These are phyloP conservation scores for Chrysoporthe cubensis DNA, from an alignment of 2,329 filamentous ascomycete species.

Conservation along the genomic window DNA sequence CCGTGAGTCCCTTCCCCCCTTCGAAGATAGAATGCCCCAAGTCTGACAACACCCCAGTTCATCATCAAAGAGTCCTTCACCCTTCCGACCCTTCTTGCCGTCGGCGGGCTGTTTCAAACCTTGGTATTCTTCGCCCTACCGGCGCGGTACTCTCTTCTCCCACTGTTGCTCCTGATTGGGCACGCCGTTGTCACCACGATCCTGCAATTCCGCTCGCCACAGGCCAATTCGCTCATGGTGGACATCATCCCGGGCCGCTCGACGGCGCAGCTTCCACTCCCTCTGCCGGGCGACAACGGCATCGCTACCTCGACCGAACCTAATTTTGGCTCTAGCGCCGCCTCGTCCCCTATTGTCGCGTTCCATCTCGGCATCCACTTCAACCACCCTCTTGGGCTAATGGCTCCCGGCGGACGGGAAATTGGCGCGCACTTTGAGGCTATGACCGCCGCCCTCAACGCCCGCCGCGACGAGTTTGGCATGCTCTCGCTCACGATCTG, in stretches of 20 bases:
- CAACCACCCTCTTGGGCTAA: conserved; percentile 54
- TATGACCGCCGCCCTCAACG: conserved; percentile 43
- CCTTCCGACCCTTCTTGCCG: conserved; percentile 22
- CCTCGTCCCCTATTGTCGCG: conserved; percentile 41
- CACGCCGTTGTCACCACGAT: conserved; percentile 18
- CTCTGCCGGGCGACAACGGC: background rate
- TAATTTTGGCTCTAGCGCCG: conserved; percentile 36
- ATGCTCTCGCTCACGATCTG: conserved; percentile 40
- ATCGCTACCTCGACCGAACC: conserved; percentile 29
- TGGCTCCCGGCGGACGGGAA: conserved; percentile 49
- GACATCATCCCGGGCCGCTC: conserved; percentile 22
- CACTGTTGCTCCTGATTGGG: conserved; percentile 17
- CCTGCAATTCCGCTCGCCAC: conserved; percentile 11
- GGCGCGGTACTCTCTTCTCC: conserved; percentile 23
- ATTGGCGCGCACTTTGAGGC: conserved; percentile 42
- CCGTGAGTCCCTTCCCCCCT: background rate
- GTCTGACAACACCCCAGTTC: conserved; percentile 12
- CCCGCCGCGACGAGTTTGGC: conserved; percentile 48
- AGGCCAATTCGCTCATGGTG: conserved; percentile 20
- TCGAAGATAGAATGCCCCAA: too few species aligned
- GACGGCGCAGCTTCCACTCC: conserved; percentile 26
- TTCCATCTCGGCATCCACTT: conserved; percentile 50
- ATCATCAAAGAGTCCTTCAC: conserved; percentile 27
- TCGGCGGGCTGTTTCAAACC: conserved; percentile 26
- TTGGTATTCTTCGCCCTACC: conserved; percentile 16